Base-by-base conservation (phyloP, 345 rosid species). In the Hevea brasiliensis region DNA sequence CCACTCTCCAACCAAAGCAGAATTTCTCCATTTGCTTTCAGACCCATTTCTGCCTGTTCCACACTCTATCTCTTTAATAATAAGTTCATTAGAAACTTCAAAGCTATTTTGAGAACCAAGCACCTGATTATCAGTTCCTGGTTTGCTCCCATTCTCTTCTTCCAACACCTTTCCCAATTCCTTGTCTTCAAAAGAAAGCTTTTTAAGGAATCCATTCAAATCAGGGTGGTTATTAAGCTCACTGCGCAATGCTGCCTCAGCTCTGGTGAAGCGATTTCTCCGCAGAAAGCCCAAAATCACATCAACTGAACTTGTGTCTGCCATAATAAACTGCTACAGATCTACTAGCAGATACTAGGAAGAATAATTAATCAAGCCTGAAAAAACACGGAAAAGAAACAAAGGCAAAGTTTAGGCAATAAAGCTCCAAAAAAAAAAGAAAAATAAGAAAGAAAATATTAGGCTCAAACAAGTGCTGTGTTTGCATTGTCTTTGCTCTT, bases 241-340 rank as follows among this genome's bases (percentile, higher is more conserved):
- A 74, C 91, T 78, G 59, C 92, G 97, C 78, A 96, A 79, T 71
- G 99, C 98, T 69, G 93, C 93, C 89, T 96, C 99, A 68, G 99
- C 99, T 76, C 92, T 84, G 0, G 91, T 85, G 83, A 96, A 90
- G 58, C 76, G 89, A 77, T 93, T 92, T 54, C 77, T 90, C 87
- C 82, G 83, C 72, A 96, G 81, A 82, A 91, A 96, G 56, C 90
- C 93, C 72, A 96, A 71, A 78, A 96, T 91, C 79, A 80, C 87
- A 77, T 93, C 96, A 60, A 89, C 84, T 6, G 93, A 87, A 77
- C 86, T 67, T 42, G 85, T 37, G 59, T 90, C 96, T 60, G 87
- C 84, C 99, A 96, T 93, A 51, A 23, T 75, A 63, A 79, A 81
- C 79, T 51, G 61, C 79, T 63, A 72, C 26, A 69, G 44, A 74